These are phyloP conservation scores for Aspergillus wentii DNA, from an alignment of 495 filamentous ascomycete species.

Conservation along the genomic window DNA sequence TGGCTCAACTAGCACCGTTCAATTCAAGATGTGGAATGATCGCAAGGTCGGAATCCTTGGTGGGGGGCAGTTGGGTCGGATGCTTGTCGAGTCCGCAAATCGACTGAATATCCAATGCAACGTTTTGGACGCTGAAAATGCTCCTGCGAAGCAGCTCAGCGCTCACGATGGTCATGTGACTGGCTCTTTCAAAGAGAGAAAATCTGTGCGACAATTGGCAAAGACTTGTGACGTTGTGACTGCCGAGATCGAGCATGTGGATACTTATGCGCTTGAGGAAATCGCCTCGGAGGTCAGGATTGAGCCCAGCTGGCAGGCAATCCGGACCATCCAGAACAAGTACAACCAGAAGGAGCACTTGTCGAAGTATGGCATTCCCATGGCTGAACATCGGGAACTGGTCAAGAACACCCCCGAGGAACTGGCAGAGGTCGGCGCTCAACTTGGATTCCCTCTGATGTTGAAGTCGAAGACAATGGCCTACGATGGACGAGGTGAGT, in stretches of 20 bases:
- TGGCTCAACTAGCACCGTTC: too few species aligned
- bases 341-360: slow-evolving; percentile 87
- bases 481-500: slow-evolving; percentile 78
- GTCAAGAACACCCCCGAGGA: slow-evolving; percentile 47
- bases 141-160: slow-evolving; percentile 90
- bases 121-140: slow-evolving; percentile 71
- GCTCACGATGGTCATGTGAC: slow-evolving; percentile 66
- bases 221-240: slow-evolving; percentile 77
- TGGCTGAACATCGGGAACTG: slow-evolving; percentile 62
- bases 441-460: slow-evolving; percentile 87
- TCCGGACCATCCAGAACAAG: slow-evolving; percentile 94
- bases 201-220: slow-evolving; percentile 73
- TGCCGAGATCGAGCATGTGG: slow-evolving; percentile 97
- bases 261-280: slow-evolving; percentile 87
- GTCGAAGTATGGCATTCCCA: slow-evolving; percentile 58
- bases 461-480: slow-evolving; percentile 89
- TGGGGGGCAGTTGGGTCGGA: slow-evolving; percentile 85
- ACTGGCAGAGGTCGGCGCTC: slow-evolving; percentile 56
- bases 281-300: slow-evolving; percentile 60
- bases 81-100: slow-evolving; percentile 92
- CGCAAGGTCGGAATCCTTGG: slow-evolving; percentile 62
- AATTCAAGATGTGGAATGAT: slow-evolving; percentile 44
- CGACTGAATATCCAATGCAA: slow-evolving; percentile 76
- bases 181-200: slow-evolving; percentile 79
- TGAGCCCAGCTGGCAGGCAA: slow-evolving; percentile 86